Base-by-base conservation (phyloP, 805 yeast species). In the Metschnikowia lochheadii region DNA sequence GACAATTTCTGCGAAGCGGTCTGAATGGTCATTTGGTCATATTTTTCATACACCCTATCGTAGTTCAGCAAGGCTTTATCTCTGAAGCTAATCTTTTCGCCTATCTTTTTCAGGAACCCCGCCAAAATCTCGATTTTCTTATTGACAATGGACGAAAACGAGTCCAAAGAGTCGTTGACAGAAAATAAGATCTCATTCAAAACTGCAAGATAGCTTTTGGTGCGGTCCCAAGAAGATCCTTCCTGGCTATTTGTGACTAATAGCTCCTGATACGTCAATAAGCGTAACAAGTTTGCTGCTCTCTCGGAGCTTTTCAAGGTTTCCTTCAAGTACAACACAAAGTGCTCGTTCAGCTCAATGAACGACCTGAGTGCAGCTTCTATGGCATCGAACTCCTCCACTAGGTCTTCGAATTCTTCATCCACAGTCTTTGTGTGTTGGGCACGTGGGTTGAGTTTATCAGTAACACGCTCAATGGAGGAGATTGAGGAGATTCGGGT, bases 11-110 rank as follows among this genome's bases (percentile, higher is more conserved):
- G 52, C 60, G 76, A 71, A 20, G 71, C 72, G 54, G 71, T 63
- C 15, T 70, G 69, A 29, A 76, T 57, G 2, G 46, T 51, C 60
- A 60, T 60, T 38, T 45, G 60, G 26, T 67, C 73, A 8, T 63
- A 62, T 8, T 61, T 57, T 21, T 66, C 67, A 33, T 53, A 55
- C 13, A 65, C 61, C 44, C 60, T 63, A 50, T 76, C 78, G 54
- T 69, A 69, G 40, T 72, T 77, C 48, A 73, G 56, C 23, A 73
- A 58, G 1, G 71, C 65, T 48, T 59, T 59, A 14, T 68, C 68
- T 32, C 79, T 53, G 13, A 56, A 59, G 14, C 60, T 65, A 11
- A 69, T 52, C 11, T 55, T 59, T 36, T 54, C 64, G 45, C 64
- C 65, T 31, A 73, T 65, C 6, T 49, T 54, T 15, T 59, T 61